These are phyloP conservation scores for Fomitopsis serialis DNA, from an alignment of 768 basidiomycete species.

Conservation along the genomic window DNA sequence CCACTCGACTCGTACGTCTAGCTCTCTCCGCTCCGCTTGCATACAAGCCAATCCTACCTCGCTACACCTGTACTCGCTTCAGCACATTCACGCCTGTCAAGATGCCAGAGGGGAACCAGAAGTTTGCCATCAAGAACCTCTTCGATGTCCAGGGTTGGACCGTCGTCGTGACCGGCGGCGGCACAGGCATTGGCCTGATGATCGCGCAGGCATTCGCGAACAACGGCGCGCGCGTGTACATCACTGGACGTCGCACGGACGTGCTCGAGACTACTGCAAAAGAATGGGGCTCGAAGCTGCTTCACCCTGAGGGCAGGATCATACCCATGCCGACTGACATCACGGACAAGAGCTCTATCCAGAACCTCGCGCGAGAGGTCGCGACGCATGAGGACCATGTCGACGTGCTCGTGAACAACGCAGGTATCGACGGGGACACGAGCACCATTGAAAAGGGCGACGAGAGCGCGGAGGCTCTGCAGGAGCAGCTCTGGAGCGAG, in stretches of 20 bases:
- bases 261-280: constrained; percentile 25
- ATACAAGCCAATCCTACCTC: background rate
- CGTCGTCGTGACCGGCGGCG: constrained; percentile 24
- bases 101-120: constrained; percentile 14
- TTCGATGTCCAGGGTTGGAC: constrained; percentile 27
- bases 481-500: constrained; percentile 25
- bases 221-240: constrained; percentile 39
- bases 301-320: constrained; percentile 24
- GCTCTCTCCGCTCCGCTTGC: background rate
- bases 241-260: constrained; percentile 30
- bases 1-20: background rate
- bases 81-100: background rate
- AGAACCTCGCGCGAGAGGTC: constrained; percentile 19
- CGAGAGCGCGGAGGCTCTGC: constrained; percentile 21
- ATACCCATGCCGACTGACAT: constrained; percentile 24
- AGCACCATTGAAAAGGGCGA: constrained; percentile 23
- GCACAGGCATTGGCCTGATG: constrained; percentile 39
- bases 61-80: background rate
- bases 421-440: constrained; percentile 21
- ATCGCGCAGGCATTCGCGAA: constrained; percentile 36
- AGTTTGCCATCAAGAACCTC: constrained; percentile 16
- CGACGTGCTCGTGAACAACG: constrained; percentile 31
- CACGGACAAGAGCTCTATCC: constrained; percentile 24
- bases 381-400: constrained; percentile 23
- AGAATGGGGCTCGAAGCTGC: constrained; percentile 21